phyloP scores from a whole-genome alignment of 345 rosid species.

The Citrus hindsii region DNA sequence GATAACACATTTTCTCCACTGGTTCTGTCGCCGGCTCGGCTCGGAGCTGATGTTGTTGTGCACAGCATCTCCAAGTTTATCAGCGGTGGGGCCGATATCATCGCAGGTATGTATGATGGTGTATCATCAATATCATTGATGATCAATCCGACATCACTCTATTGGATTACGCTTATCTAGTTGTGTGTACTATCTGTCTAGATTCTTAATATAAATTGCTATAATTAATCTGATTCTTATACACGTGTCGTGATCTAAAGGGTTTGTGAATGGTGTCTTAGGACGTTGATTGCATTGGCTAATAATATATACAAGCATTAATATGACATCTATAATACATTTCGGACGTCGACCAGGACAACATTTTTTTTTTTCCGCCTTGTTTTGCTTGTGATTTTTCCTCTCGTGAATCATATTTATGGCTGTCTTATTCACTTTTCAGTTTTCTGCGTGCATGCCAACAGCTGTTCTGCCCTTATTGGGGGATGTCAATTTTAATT shows the following conservation, averaged over 20 bases:
- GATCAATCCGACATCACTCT: too few species aligned
- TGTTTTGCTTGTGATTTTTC: background rate
- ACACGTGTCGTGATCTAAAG: constrained; percentile 23
- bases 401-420: background rate
- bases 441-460: background rate
- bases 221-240: background rate
- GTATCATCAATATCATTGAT: too few species aligned
- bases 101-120: constrained; percentile 53
- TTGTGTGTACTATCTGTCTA: too few species aligned
- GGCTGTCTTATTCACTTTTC: background rate
- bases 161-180: too few species aligned
- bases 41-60: constrained; percentile 91
- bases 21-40: constrained; percentile 85
- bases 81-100: constrained; percentile 95
- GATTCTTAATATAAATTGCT: background rate
- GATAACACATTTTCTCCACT: constrained; percentile 94
- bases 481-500: background rate
- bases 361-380: too few species aligned
- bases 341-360: too few species aligned
- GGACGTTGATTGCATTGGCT: too few species aligned
- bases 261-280: too few species aligned
- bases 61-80: constrained; percentile 94
- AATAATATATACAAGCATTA: too few species aligned
- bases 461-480: background rate
- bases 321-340: too few species aligned